A percentile compares a stretch with the other conserved stretches of the same genome.
Conservation (phyloP, 495 filamentous ascomycete species). For the Sporormia fimetaria region DNA sequence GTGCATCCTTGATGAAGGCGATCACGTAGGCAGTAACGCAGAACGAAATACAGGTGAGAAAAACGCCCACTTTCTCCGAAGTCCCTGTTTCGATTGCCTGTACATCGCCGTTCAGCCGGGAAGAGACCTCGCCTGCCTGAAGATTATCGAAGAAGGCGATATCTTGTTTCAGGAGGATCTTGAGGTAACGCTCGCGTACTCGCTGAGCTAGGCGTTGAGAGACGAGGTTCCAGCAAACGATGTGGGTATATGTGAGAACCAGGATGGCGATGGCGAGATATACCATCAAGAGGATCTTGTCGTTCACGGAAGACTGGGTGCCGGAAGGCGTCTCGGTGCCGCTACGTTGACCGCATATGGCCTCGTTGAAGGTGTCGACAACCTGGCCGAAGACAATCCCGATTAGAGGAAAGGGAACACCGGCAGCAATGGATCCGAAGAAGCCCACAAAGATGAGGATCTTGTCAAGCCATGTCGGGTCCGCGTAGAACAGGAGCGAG, state of each 20-base stretch:
- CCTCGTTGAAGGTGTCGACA: slow-evolving; percentile 52
- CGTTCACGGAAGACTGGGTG: slow-evolving; percentile 40
- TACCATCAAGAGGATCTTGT: slow-evolving; percentile 49
- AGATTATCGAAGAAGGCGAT: slow-evolving; percentile 87
- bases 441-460: slow-evolving; percentile 42
- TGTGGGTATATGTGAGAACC: slow-evolving; percentile 45
- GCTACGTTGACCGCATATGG: slow-evolving; percentile 36
- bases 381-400: slow-evolving; percentile 59
- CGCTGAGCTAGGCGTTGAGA: slow-evolving; percentile 52
- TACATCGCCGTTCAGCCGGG: slow-evolving; percentile 76
- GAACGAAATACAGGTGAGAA: slow-evolving; percentile 27
- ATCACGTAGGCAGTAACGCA: slow-evolving; percentile 32
- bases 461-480: slow-evolving; percentile 36
- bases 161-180: slow-evolving; percentile 75
- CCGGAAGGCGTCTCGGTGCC: slow-evolving; percentile 23
- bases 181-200: slow-evolving; percentile 65
- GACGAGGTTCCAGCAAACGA: slow-evolving; percentile 48
- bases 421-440: slow-evolving; percentile 46
- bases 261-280: slow-evolving; percentile 54
- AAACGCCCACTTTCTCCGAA: slow-evolving; percentile 32
- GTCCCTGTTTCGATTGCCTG: slow-evolving; percentile 38
- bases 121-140: slow-evolving; percentile 84
- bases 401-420: slow-evolving; percentile 57
- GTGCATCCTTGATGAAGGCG: slow-evolving; percentile 30
- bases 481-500: slow-evolving; percentile 34